Conservation (phyloP, 202 grass and related monocot genomes). For the Zoysia matrella region DNA sequence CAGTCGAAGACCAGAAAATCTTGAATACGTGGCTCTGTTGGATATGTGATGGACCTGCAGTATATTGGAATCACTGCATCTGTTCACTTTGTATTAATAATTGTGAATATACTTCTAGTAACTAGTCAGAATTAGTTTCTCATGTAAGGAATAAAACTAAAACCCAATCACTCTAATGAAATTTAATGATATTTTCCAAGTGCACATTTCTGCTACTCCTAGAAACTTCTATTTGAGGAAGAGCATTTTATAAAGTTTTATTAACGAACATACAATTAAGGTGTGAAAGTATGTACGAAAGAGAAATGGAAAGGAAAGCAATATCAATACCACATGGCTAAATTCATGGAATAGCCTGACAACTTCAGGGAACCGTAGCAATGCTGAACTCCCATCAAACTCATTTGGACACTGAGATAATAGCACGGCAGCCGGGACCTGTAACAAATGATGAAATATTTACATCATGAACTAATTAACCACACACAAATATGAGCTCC, state of each 20-base stretch:
- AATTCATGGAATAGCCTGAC: conserved; percentile 98
- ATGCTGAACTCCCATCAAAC: conserved; percentile 68
- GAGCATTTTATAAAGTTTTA: conserved; percentile 20
- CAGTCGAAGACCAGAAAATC: conserved; percentile 75
- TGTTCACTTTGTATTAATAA: conserved; percentile 36
- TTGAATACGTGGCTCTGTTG: conserved; percentile 76
- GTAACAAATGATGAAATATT: conserved; percentile 34
- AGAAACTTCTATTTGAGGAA: neutral
- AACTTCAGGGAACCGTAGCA: conserved; percentile 88
- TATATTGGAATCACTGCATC: conserved; percentile 23
- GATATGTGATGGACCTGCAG: conserved; percentile 93
- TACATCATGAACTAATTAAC: conserved; percentile 8
- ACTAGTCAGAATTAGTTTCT: conserved; percentile 25
- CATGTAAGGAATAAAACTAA: conserved; percentile 14
- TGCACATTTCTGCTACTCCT: neutral
- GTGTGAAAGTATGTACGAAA: neutral
- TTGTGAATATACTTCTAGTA: conserved; percentile 19
- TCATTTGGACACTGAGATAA: conserved; percentile 91
- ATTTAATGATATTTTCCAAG: neutral
- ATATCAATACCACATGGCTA: conserved; percentile 81
- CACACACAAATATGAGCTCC: too few relatives aligned
- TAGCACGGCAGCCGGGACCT: conserved; percentile 83
- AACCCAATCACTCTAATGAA: neutral
- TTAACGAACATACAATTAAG: neutral
- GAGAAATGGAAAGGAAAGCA: conserved; percentile 27